Conservation (phyloP, 2,329 filamentous ascomycete genomes). For the Alternaria sp. region DNA sequence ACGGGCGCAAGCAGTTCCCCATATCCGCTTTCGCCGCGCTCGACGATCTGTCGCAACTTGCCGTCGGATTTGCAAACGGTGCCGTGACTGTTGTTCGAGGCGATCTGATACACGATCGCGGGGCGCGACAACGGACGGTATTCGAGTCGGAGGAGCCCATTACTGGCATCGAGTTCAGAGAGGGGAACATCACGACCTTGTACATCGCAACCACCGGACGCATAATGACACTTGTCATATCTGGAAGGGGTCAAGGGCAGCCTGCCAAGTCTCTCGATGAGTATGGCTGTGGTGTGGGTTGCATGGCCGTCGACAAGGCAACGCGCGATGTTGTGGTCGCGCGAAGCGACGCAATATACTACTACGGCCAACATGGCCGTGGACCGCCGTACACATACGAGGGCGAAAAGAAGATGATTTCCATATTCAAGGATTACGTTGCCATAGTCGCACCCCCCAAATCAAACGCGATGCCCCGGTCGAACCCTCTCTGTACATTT, state of each 20-base stretch:
- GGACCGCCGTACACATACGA: conserved; percentile 92
- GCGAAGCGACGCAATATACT: conserved; percentile 93
- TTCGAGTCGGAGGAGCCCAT: conserved; percentile 97
- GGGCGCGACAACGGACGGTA: conserved; percentile 90
- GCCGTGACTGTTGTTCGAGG: conserved; percentile 92
- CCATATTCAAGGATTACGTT: conserved; percentile 84
- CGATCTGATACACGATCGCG: conserved; percentile 93
- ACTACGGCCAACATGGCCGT: conserved; percentile 84
- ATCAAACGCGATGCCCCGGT: conserved; percentile 60
- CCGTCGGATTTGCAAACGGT: conserved; percentile 94
- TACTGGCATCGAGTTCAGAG: conserved; percentile 83
- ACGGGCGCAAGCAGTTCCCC: conserved; percentile 92
- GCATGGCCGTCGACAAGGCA: conserved; percentile 85
- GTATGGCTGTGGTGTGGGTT: conserved; percentile 87
- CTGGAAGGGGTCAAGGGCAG: conserved; percentile 87
- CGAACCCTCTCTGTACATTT: conserved; percentile 74
- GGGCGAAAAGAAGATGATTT: conserved; percentile 82
- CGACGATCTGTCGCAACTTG: conserved; percentile 89
- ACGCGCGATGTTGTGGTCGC: conserved; percentile 90
- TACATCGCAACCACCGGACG: conserved; percentile 92
- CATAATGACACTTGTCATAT: conserved; percentile 85
- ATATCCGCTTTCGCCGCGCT: conserved; percentile 89
- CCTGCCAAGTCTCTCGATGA: conserved; percentile 90
- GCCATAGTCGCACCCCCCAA: conserved; percentile 83
- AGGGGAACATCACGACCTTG: conserved; percentile 73